A percentile compares a stretch with the other conserved stretches of the same genome.
phyloP scores from a whole-genome alignment of 2,329 filamentous ascomycete species.

The Tolypocladium tundrense region DNA sequence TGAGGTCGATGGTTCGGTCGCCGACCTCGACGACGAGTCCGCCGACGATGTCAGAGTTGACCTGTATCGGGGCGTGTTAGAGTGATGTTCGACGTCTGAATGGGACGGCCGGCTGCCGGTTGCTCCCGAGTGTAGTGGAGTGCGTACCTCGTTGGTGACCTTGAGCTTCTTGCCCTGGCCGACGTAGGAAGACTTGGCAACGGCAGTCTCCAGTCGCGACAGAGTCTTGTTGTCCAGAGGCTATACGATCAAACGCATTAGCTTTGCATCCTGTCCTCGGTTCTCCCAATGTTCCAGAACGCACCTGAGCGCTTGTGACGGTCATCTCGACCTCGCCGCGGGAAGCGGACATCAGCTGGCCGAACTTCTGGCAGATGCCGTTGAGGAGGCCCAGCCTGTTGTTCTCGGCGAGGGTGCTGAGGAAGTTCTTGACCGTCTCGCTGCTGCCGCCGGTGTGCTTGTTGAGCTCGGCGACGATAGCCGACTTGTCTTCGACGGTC shows the following conservation, averaged over 20 bases:
- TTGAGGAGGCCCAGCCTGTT: conserved; percentile 81
- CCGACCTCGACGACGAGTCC: conserved; percentile 93
- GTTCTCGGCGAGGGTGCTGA: conserved; percentile 84
- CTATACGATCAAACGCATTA: conserved; percentile 31
- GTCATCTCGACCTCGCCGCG: conserved; percentile 88
- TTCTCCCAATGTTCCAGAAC: conserved; percentile 16
- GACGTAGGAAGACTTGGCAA: conserved; percentile 82
- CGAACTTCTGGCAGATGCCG: conserved; percentile 81
- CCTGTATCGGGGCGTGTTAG: conserved; percentile 34
- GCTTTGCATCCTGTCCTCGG: not conserved
- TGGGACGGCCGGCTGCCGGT: not conserved
- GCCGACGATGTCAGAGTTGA: conserved; percentile 90
- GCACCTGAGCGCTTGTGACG: conserved; percentile 82
- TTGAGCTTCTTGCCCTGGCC: conserved; percentile 95
- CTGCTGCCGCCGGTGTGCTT: conserved; percentile 69
- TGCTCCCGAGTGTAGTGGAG: not conserved
- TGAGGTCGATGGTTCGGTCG: conserved; percentile 96
- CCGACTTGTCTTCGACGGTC: conserved; percentile 65
- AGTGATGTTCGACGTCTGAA: not conserved
- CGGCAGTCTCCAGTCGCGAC: conserved; percentile 72
- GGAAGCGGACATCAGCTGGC: conserved; percentile 74
- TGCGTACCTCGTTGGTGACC: conserved; percentile 74
- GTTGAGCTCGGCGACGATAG: conserved; percentile 78
- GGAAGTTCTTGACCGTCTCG: conserved; percentile 88
- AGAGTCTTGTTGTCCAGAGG: conserved; percentile 82